Evolutionary conservation across 2,329 filamentous ascomycete species (phyloP).

Genomic region (Botryosphaeria dothidea): DNA sequence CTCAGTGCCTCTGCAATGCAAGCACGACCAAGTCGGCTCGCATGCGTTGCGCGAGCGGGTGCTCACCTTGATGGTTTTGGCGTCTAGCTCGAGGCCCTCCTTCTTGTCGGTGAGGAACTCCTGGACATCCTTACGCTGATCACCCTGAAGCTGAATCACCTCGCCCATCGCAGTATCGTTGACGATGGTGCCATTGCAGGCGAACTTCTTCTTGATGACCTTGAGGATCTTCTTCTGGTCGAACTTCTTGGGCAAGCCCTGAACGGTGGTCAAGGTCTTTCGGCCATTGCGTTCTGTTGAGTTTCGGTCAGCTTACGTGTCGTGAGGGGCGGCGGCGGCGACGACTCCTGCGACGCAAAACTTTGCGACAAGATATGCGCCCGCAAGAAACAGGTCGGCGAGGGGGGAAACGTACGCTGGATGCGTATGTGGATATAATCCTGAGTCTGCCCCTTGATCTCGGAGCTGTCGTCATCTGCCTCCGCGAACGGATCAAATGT

Average conservation of each 20-base stretch:
- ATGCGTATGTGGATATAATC: slow-evolving; percentile 99
- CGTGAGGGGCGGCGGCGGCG: not conserved
- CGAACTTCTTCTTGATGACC: slow-evolving; percentile 99
- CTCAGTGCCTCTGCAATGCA: too few species aligned
- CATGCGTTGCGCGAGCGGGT: not conserved
- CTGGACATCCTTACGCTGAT: slow-evolving; percentile 98
- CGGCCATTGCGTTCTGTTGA: slow-evolving; percentile 96
- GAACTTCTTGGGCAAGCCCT: slow-evolving; percentile 98
- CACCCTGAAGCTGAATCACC: slow-evolving; percentile 99
- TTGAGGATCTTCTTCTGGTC: slow-evolving; percentile 99
- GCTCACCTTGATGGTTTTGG: slow-evolving; percentile 91
- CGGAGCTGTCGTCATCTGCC: slow-evolving; percentile 98
- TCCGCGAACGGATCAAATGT: slow-evolving; percentile 94
- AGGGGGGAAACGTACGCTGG: slow-evolving; percentile 71
- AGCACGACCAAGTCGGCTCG: too few species aligned
- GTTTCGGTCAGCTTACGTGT: slow-evolving; percentile 42
- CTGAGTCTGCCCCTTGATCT: slow-evolving; percentile 83
- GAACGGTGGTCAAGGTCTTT: slow-evolving; percentile 99
- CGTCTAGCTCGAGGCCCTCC: slow-evolving; percentile 88
- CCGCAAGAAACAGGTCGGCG: not conserved
- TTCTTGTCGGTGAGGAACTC: slow-evolving; percentile 97
- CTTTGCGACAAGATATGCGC: not conserved
- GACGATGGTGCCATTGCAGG: slow-evolving; percentile 99
- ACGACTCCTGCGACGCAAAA: too few species aligned
- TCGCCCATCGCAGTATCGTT: slow-evolving; percentile 95